Conservation (phyloP, 2,329 filamentous ascomycete genomes). For the Fusarium devonianum region DNA sequence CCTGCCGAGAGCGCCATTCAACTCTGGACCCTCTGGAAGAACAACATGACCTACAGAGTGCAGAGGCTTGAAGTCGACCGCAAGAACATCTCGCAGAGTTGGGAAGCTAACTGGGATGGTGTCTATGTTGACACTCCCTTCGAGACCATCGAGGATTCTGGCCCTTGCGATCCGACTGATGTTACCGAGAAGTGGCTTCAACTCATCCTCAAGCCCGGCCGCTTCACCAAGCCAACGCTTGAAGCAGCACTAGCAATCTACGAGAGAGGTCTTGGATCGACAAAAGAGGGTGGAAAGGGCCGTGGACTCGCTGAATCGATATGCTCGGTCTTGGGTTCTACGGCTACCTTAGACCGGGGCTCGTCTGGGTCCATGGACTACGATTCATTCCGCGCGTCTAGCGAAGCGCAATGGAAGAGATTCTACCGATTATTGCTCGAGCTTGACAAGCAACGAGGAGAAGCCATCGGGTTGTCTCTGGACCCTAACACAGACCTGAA, state of each 20-base stretch:
- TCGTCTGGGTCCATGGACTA: slow-evolving; percentile 75
- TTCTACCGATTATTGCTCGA: slow-evolving; percentile 88
- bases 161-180: slow-evolving; percentile 71
- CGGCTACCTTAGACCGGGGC: slow-evolving; percentile 69
- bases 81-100: slow-evolving; percentile 66
- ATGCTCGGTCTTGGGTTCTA: slow-evolving; percentile 73
- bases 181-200: slow-evolving; percentile 85
- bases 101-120: slow-evolving; percentile 74
- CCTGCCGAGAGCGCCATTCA: slow-evolving; percentile 62
- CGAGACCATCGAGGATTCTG: slow-evolving; percentile 63
- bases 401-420: slow-evolving; percentile 85
- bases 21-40: slow-evolving; percentile 84
- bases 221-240: slow-evolving; percentile 79
- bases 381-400: slow-evolving; percentile 74
- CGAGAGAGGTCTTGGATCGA: slow-evolving; percentile 63
- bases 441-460: slow-evolving; percentile 83
- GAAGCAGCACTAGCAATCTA: slow-evolving; percentile 87
- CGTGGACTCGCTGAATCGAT: slow-evolving; percentile 77
- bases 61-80: slow-evolving; percentile 77
- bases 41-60: slow-evolving; percentile 79
- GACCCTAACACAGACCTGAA: slow-evolving; percentile 75
- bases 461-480: slow-evolving; percentile 79
- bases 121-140: slow-evolving; percentile 68
- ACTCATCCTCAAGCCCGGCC: slow-evolving; percentile 81
- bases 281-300: slow-evolving; percentile 51